Base-by-base conservation (phyloP, 306 rosid species). In the Cicer pinnatifidum region DNA sequence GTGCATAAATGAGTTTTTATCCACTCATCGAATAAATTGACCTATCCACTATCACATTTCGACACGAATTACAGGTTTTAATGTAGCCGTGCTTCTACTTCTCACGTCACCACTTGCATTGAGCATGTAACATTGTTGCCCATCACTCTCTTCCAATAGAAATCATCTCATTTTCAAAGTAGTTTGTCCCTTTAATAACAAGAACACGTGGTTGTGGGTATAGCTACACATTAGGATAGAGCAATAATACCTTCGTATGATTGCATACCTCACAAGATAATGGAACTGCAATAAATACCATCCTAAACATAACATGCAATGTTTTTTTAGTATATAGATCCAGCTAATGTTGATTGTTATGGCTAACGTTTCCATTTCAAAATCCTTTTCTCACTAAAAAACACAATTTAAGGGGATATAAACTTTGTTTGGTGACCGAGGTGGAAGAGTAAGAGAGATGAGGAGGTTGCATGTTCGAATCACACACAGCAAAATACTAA, bases 111-210 rank as follows among this genome's bases (percentile, higher is more conserved):
- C 84, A 41, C 40, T 81, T 81, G 40, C 84, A 81, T 70, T 88
- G 71, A 84, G 61, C 88, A 41, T 90, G 96, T 28, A 3, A 3
- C 35, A 28, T 28, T 28, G 35, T 66, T 88, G 89, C 57, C 76
- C 79, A 69, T 77, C 91, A 64, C 88, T 85, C 76, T 33, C 80
- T 54, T 89, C 88, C 19, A 83, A 81, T 10, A 75, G 84, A 89
- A 88, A 88, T 72, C 86, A 85, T 80, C 86, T 82, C 79, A 88
- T 92, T 76, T 92, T 89, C 82, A 84, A 88, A 69, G 90, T 80
- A 28, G 35, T 28, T 28, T 28, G 35, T 28, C 35, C 35, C 35
- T 28, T 28, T 28, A 28, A 28, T 28, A 28, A 28, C 35, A 28
- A 28, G 73, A 60, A 35, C 60, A 69, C 45, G 40, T 46, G 38